Conservation (phyloP, 2,329 filamentous ascomycete species). For the Ophiostoma quercus region DNA sequence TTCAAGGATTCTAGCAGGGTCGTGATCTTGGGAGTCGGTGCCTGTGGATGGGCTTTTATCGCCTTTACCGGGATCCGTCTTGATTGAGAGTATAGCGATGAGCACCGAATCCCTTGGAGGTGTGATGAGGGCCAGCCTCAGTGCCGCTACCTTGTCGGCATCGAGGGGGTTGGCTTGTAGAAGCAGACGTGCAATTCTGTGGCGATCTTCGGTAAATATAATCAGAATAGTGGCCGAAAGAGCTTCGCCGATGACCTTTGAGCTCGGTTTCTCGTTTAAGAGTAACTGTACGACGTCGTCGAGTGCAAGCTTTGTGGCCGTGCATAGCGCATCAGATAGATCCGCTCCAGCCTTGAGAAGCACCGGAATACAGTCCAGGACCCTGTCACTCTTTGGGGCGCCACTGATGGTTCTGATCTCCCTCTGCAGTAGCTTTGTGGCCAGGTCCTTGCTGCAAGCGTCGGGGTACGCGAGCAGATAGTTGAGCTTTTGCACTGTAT, state of each 20-base stretch:
- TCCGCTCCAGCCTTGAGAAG: neutral
- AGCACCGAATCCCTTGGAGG: neutral
- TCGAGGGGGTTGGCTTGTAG: neutral
- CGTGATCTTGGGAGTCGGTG: too few species aligned
- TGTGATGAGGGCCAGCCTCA: neutral
- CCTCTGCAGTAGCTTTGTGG: neutral
- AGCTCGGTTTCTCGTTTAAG: neutral
- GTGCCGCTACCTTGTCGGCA: neutral
- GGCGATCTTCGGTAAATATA: neutral
- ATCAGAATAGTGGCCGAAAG: neutral
- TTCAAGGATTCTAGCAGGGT: too few species aligned
- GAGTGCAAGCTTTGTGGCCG: neutral
- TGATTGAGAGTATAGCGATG: neutral
- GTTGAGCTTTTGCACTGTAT: neutral
- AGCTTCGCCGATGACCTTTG: neutral
- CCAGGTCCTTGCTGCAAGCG: neutral
- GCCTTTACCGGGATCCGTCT: neutral
- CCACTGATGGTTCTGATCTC: neutral
- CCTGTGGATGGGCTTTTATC: too few species aligned
- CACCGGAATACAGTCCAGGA: neutral
- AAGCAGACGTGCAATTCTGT: neutral
- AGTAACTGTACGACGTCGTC: neutral
- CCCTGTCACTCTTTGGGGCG: neutral
- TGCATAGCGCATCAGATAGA: neutral
- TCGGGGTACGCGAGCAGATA: neutral